Conservation (phyloP, 2,329 filamentous ascomycete genomes). For the Talaromyces atroroseus region DNA sequence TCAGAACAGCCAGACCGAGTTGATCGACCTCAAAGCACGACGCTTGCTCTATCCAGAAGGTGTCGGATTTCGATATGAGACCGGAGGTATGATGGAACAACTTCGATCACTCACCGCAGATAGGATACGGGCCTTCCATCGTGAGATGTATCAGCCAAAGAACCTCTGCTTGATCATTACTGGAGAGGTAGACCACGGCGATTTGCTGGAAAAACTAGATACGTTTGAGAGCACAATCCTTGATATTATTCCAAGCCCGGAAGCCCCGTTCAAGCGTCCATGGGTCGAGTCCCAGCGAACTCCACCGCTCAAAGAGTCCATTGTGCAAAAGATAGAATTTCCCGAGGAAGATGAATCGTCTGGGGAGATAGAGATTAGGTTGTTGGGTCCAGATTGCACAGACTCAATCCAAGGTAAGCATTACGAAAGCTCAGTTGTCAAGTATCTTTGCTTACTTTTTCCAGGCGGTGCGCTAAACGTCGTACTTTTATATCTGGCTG, state of each 20-base stretch:
- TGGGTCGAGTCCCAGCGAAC: slow-evolving; percentile 87
- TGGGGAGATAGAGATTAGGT: slow-evolving; percentile 79
- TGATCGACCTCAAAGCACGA: slow-evolving; percentile 80
- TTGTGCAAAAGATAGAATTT: slow-evolving; percentile 77
- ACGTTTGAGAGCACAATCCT: slow-evolving; percentile 83
- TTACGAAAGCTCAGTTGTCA: slow-evolving; percentile 7
- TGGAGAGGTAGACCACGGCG: slow-evolving; percentile 79
- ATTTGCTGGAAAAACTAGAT: slow-evolving; percentile 76
- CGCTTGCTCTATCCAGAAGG: slow-evolving; percentile 80
- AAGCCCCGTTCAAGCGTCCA: slow-evolving; percentile 73
- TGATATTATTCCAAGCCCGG: slow-evolving; percentile 69
- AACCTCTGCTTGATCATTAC: slow-evolving; percentile 88
- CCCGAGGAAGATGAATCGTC: slow-evolving; percentile 94
- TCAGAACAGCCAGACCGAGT: slow-evolving; percentile 74
- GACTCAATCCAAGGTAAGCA: slow-evolving; percentile 55
- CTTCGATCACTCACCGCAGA: slow-evolving; percentile 80
- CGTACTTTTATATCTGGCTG: slow-evolving; percentile 78
- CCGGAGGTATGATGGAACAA: slow-evolving; percentile 93
- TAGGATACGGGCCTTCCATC: slow-evolving; percentile 89
- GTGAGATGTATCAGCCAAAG: slow-evolving; percentile 95
- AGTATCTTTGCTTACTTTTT: slow-evolving; percentile 17
- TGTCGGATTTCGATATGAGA: slow-evolving; percentile 92
- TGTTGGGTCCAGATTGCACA: slow-evolving; percentile 78
- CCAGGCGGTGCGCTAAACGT: slow-evolving; percentile 67
- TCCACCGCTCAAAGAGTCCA: slow-evolving; percentile 64